A percentile compares a stretch with the other conserved stretches of the same genome.
Conservation (phyloP, 169 alveolate genomes). For the Theileria orientalis region DNA sequence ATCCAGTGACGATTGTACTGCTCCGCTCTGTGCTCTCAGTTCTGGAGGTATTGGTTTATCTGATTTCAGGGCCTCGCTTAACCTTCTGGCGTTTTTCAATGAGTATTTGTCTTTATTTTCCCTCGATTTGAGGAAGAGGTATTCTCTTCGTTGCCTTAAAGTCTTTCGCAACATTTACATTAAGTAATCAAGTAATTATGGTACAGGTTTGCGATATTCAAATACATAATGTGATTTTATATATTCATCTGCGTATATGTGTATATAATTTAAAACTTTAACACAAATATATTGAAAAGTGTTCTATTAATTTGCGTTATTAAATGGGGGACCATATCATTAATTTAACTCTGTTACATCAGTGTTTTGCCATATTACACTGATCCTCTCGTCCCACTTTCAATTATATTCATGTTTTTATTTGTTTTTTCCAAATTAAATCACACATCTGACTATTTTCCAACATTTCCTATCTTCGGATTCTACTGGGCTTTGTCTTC, state of each 20-base stretch:
- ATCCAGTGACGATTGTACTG: slow-evolving; percentile 59
- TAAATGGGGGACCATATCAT: too few species aligned
- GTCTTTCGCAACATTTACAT: slow-evolving; percentile 56
- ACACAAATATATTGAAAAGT: too few species aligned
- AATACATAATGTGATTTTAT: background rate
- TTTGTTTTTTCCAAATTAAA: too few species aligned
- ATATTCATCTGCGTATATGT: background rate
- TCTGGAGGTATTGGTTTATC: slow-evolving; percentile 66
- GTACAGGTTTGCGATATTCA: background rate
- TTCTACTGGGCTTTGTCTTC: background rate
- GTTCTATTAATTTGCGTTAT: too few species aligned
- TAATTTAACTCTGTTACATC: too few species aligned
- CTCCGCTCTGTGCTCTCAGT: slow-evolving; percentile 59
- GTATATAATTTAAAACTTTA: background rate
- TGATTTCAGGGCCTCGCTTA: slow-evolving; percentile 53
- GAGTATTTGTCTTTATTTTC: slow-evolving; percentile 41
- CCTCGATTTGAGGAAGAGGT: slow-evolving; percentile 56
- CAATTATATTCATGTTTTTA: too few species aligned
- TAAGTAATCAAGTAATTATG: too few species aligned
- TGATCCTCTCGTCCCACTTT: too few species aligned
- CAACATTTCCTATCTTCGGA: too few species aligned
- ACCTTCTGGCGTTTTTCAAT: slow-evolving; percentile 56
- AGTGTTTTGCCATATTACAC: too few species aligned
- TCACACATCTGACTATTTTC: too few species aligned
- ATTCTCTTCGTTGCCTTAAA: slow-evolving; percentile 63